Base-by-base conservation (phyloP, 768 basidiomycete species). In the Mrakia gelida region DNA sequence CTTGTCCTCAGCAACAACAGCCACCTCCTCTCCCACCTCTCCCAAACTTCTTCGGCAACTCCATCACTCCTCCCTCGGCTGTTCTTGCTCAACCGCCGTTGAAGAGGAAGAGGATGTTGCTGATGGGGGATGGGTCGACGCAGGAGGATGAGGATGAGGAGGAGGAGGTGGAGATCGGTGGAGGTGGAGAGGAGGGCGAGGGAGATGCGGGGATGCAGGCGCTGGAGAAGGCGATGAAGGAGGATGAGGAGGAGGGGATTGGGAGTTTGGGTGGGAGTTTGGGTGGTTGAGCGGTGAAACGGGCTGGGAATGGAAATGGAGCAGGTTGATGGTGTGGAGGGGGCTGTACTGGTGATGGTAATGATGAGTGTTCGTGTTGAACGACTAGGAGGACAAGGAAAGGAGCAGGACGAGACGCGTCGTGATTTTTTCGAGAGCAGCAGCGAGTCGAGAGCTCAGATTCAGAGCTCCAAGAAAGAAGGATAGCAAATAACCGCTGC, bases 191-290 rank as follows among this genome's bases (percentile, higher is more conserved):
- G 1, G 67, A 30, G 21, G 23, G 67, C n/a, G n/a, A n/a, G 5
- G 26, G 67, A 11, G 67, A 70, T 8, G 67, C 21, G 4, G 67
- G 41, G 9, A 10, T 38, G 67, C 16, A 41, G 67, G 67, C 67
- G 2, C 9, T 70, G 34, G 38, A 43, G 26, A 41, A 38, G 38
- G 67, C 67, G 38, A 38, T 70, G 67, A 70, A 38, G 38, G 67
- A 70, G 67, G 67, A 70, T 70, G 67, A 70, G 41, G 18, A 41
- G 67, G 34, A 70, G 67, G 34, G 63, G 59, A 28, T 59, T 59
- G 59, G 28, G 59, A 59, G 59, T 59, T 45, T 10, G 45, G 45
- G 15, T 45, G 2, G 49, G 49, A 52, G 49, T 21, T 21, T 52
- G 3, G 49, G 49, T 21, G 49, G 16, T 52, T 52, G 49, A 52